Evolutionary conservation across 2,329 filamentous ascomycete species (phyloP).

Genomic region (Botrytis fragariae): DNA sequence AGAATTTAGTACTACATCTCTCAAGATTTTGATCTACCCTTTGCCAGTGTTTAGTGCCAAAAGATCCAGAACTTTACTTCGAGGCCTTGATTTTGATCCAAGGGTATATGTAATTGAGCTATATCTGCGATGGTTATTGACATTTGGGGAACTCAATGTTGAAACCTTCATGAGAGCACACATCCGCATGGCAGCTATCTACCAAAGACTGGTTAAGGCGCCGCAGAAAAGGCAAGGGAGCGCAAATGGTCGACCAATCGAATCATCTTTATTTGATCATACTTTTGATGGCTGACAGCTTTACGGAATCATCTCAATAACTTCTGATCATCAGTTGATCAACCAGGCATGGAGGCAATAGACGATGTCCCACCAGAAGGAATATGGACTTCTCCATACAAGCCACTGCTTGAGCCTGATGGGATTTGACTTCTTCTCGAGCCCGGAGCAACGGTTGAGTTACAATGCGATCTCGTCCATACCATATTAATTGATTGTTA

Average conservation of each 20-base stretch:
- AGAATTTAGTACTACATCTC: not conserved
- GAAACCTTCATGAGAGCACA: not conserved
- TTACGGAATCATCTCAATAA: not conserved
- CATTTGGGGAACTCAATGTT: not conserved
- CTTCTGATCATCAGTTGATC: not conserved
- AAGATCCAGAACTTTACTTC: not conserved
- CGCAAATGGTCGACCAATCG: not conserved
- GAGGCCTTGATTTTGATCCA: not conserved
- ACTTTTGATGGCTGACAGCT: not conserved
- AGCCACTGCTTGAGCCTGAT: too few species aligned
- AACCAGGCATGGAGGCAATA: not conserved
- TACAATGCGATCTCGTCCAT: not conserved
- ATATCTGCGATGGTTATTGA: not conserved
- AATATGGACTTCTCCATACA: too few species aligned
- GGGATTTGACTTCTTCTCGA: not conserved
- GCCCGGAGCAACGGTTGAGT: not conserved
- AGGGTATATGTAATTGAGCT: not conserved
- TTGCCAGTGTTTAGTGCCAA: not conserved
- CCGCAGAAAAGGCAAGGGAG: not conserved
- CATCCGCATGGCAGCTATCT: too few species aligned
- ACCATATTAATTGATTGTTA: not conserved
- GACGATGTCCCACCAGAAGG: not conserved
- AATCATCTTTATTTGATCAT: too few species aligned
- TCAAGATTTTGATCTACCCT: not conserved
- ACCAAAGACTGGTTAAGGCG: too few species aligned